Conservation (phyloP, 73 alveolate species). For the Paramecium tetraurelia region DNA sequence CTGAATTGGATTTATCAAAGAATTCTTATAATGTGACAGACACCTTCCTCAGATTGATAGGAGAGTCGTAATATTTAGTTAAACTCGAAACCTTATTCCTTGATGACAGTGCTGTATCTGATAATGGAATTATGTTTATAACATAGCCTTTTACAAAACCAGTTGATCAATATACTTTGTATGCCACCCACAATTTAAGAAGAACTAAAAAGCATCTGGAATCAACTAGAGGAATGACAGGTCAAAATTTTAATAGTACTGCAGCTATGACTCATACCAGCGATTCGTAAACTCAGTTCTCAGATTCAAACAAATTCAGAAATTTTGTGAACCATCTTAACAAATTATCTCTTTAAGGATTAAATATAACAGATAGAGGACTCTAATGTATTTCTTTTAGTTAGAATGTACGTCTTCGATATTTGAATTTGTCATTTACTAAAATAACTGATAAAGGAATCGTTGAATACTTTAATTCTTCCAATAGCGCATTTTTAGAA, state of each 20-base stretch:
- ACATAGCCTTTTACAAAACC: neutral
- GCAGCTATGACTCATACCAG: neutral
- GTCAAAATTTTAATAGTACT: neutral
- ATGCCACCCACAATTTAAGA: neutral
- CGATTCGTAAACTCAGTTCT: neutral
- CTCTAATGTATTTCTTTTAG: neutral
- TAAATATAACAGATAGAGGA: conserved; percentile 5
- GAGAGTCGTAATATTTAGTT: neutral
- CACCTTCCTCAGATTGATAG: neutral
- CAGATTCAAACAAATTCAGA: neutral
- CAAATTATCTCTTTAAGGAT: conserved; percentile 9
- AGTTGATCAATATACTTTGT: neutral
- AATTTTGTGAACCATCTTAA: neutral
- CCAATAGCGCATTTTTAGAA: neutral
- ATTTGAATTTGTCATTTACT: conserved; percentile 21
- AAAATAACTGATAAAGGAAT: neutral
- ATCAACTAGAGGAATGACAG: neutral
- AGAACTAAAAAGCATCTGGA: neutral
- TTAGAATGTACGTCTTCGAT: neutral
- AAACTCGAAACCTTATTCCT: neutral
- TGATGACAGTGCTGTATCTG: conserved; percentile 16
- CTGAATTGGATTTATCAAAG: neutral
- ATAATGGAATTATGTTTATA: neutral
- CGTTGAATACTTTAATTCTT: neutral
- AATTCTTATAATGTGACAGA: conserved; percentile 31